phyloP scores from a whole-genome alignment of 192 early-diverging fungal species.

The Rhizophagus prolifer region DNA sequence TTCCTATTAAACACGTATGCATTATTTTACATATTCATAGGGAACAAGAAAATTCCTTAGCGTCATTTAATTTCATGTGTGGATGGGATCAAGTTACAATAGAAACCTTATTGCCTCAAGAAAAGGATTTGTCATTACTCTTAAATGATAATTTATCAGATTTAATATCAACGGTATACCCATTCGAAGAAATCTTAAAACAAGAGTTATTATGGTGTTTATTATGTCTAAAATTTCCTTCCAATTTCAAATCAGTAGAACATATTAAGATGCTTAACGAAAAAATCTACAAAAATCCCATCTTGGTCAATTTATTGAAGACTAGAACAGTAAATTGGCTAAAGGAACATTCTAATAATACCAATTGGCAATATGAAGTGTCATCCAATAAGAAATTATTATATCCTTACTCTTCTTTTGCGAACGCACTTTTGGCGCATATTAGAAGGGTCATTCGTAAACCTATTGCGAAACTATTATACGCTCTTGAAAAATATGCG shows the following conservation, averaged over 20 bases:
- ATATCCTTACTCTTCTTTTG: conserved; percentile 26
- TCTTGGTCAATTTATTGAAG: conserved; percentile 16
- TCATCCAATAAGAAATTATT: conserved; percentile 26
- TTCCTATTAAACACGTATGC: conserved; percentile 10
- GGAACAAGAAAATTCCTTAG: neutral
- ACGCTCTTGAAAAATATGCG: neutral
- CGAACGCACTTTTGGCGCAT: neutral
- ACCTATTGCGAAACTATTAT: conserved; percentile 27
- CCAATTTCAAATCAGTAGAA: neutral
- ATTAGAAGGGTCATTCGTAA: conserved; percentile 4
- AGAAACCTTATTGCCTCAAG: conserved; percentile 22
- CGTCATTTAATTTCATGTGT: conserved; percentile 26
- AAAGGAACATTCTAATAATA: neutral
- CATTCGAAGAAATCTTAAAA: conserved; percentile 27
- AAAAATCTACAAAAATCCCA: neutral
- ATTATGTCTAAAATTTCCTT: conserved; percentile 25
- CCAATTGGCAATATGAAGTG: conserved; percentile 24
- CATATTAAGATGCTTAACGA: conserved; percentile 11
- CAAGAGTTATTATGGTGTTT: conserved; percentile 8
- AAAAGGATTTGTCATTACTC: conserved; percentile 1
- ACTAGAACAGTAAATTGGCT: conserved; percentile 1
- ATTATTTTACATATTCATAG: conserved; percentile 29
- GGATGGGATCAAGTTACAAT: conserved; percentile 27
- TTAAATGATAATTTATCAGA: conserved; percentile 5
- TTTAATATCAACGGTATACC: conserved; percentile 12